Conservation (phyloP, 2,329 filamentous ascomycete genomes). For the Eurotiales sp. region DNA sequence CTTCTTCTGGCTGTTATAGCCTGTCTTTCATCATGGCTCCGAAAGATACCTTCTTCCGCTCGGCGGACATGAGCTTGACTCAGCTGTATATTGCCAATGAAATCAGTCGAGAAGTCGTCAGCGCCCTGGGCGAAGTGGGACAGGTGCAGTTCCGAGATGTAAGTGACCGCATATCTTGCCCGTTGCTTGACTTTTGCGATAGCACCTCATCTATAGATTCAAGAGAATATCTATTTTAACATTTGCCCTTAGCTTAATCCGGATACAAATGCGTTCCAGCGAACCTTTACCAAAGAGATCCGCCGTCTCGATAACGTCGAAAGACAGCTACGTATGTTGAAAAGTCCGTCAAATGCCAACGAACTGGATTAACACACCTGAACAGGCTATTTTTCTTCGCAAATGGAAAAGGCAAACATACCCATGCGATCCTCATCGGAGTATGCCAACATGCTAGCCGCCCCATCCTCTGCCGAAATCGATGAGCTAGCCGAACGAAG, state of each 20-base stretch:
- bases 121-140: constrained; percentile 90
- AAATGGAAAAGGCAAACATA: constrained; percentile 92
- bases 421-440: constrained; percentile 85
- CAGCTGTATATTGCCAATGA: constrained; percentile 99
- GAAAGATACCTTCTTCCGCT: constrained; percentile 97
- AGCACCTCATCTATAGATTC: no score
- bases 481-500: constrained; percentile 91
- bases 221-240: no score
- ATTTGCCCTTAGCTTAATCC: constrained; percentile 69
- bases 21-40: constrained; percentile 51
- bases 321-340: constrained; percentile 89
- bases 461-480: constrained; percentile 89
- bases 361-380: no score
- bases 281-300: constrained; percentile 97
- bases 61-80: constrained; percentile 99
- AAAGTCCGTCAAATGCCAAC: no score
- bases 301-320: constrained; percentile 97
- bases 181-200: no score
- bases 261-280: constrained; percentile 88
- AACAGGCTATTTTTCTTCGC: constrained; percentile 82
- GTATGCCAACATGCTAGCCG: constrained; percentile 78
- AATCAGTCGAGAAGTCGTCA: constrained; percentile 96
- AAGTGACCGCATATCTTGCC: constrained; percentile 45
- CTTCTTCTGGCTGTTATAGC: background rate
- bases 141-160: constrained; percentile 97